Conservation (phyloP, 2,329 filamentous ascomycete genomes). For the Dothidotthia symphoricarpi region DNA sequence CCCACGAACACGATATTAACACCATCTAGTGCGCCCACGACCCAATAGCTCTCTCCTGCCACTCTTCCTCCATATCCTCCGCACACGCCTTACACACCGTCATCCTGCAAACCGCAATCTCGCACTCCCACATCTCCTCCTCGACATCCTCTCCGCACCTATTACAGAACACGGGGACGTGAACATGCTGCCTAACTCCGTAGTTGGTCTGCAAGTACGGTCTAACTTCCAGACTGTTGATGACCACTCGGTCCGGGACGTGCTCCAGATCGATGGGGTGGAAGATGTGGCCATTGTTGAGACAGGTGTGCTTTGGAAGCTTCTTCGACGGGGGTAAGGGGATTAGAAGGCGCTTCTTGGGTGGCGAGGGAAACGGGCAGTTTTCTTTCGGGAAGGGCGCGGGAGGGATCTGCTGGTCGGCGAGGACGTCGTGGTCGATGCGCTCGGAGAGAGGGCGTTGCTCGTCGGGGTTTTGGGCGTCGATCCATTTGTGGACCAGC, state of each 20-base stretch:
- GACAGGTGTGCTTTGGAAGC: conserved; percentile 16
- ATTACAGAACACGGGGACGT: conserved; percentile 20
- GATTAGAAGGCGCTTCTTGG: conserved; percentile 1
- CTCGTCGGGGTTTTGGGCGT: conserved; percentile 11
- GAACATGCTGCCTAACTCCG: conserved; percentile 16
- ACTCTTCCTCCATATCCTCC: conserved; percentile 17
- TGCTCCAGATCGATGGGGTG: conserved; percentile 15
- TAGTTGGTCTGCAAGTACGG: conserved; percentile 13
- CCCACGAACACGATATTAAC: no score
- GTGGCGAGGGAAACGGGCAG: conserved; percentile 1
- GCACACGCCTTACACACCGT: conserved; percentile 20
- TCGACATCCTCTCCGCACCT: conserved; percentile 16
- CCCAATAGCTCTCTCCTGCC: conserved; percentile 11
- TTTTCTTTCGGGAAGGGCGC: conserved; percentile 20
- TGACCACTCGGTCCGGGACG: conserved; percentile 13
- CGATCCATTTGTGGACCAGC: conserved; percentile 19
- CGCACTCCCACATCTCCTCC: conserved; percentile 22
- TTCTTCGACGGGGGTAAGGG: neutral
- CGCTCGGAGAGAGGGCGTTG: conserved; percentile 19
- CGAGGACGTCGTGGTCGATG: conserved; percentile 18
- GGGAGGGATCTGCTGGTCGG: conserved; percentile 20
- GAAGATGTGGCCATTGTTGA: conserved; percentile 23
- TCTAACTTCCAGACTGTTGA: conserved; percentile 19
- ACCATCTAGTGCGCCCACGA: no score
- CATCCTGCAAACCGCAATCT: conserved; percentile 18